Base-by-base conservation (phyloP, 352 stramenopile species). In the Phytopythium oedochilum region DNA sequence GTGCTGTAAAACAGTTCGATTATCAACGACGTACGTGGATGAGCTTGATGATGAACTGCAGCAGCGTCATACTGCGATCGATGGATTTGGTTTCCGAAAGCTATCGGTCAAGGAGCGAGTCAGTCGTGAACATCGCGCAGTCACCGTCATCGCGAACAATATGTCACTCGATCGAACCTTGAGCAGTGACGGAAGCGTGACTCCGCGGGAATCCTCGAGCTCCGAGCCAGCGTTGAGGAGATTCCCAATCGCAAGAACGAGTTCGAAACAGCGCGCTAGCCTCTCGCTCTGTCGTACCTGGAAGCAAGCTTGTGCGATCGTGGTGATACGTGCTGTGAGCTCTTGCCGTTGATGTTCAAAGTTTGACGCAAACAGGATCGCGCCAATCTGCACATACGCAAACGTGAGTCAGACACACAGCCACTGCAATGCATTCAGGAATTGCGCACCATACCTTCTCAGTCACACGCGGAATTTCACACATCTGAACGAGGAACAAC, bases 51-150 rank as follows among this genome's bases (percentile, higher is more conserved):
- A 89, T 87, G 44, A 90, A 93, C 42, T 91, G 79, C 35, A 92
- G 61, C 2, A 93, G 57, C 6, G 80, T 91, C 48, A 81, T 80
- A 25, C 61, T 88, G 58, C 78, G 73, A 55, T 91, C 81, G 14
- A 90, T 71, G 5, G 83, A 82, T 55, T 91, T 89, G n/a, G 83
- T 93, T 48, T 93, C 83, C 0, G 83, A 92, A 5, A 93, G 63
- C 75, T 89, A n/a, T n/a, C n/a, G n/a, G 29, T 3, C 23, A 29
- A 34, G 61, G 2, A 34, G 1, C 11, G 3, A 39, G 10, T 25
- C 18, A 53, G 46, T 15, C n/a, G n/a, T n/a, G n/a, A n/a, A n/a
- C n/a, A n/a, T n/a, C n/a, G 18, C 14, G 1, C 2, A 5, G 29
- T 52, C 26, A 40, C 28, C n/a, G 7, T 14, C 32, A 36, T 36